phyloP scores from a whole-genome alignment of 2,329 filamentous ascomycete genomes.

The Leptosphaerulina australis region DNA sequence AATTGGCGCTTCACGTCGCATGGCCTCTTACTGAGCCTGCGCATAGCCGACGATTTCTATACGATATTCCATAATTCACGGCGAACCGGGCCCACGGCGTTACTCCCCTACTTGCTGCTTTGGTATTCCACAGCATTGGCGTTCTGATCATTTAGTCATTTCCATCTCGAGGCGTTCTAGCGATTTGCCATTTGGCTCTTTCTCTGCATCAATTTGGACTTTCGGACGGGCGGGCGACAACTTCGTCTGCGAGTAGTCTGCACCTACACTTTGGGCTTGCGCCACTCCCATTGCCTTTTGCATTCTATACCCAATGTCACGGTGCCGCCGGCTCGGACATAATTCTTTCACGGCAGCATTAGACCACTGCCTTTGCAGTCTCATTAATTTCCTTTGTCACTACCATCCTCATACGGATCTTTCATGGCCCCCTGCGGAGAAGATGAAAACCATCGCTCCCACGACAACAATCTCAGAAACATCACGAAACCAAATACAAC shows the following conservation, averaged over 20 bases:
- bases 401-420: slow-evolving; percentile 42
- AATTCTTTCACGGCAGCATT: slow-evolving; percentile 34
- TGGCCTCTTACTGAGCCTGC: slow-evolving; percentile 47
- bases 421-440: slow-evolving; percentile 39
- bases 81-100: slow-evolving; percentile 47
- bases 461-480: slow-evolving; percentile 39
- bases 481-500: slow-evolving; percentile 43
- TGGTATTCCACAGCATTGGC: slow-evolving; percentile 42
- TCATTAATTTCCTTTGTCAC: slow-evolving; percentile 47
- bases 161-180: slow-evolving; percentile 45
- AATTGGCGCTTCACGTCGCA: slow-evolving; percentile 43
- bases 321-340: slow-evolving; percentile 17
- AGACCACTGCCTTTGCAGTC: slow-evolving; percentile 38
- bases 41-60: slow-evolving; percentile 35
- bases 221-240: slow-evolving; percentile 31
- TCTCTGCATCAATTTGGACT: slow-evolving; percentile 34
- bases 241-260: slow-evolving; percentile 27
- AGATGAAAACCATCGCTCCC: slow-evolving; percentile 27
- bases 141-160: slow-evolving; percentile 38
- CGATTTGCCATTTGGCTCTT: slow-evolving; percentile 39
- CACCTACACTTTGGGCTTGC: slow-evolving; percentile 25
- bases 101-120: slow-evolving; percentile 43
- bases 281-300: slow-evolving; percentile 34
- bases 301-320: slow-evolving; percentile 42
- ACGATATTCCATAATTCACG: slow-evolving; percentile 43